phyloP scores from a whole-genome alignment of 495 filamentous ascomycete species.

The Collariella sp. region DNA sequence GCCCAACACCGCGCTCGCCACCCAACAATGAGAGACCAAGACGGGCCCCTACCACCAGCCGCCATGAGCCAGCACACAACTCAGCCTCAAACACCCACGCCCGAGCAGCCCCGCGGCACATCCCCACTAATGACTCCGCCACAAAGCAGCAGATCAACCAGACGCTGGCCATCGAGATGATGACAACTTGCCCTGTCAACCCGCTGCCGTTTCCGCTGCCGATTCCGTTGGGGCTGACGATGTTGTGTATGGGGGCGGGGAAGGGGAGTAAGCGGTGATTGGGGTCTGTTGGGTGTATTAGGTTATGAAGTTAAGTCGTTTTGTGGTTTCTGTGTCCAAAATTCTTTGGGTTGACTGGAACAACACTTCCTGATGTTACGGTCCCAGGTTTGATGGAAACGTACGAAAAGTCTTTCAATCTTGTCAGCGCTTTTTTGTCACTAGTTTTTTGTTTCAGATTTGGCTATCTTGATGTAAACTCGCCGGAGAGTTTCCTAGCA shows the following conservation, averaged over 20 bases:
- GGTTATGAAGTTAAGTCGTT: not conserved
- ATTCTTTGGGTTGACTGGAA: too few species aligned
- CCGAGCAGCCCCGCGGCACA: too few species aligned
- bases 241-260: constrained; percentile 13
- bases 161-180: constrained; percentile 20
- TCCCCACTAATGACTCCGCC: constrained; percentile 3
- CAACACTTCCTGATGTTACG: too few species aligned
- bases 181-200: constrained; percentile 19
- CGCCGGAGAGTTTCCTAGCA: not conserved
- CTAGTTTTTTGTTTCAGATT: not conserved
- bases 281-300: not conserved
- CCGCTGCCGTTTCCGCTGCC: constrained; percentile 21
- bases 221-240: constrained; percentile 17
- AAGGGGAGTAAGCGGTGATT: not conserved
- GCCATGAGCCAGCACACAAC: not conserved
- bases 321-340: too few species aligned
- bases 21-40: not conserved
- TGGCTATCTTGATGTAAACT: not conserved
- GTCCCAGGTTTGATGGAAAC: too few species aligned
- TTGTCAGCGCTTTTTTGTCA: not conserved
- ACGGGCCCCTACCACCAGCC: not conserved
- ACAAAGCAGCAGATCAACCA: constrained; percentile 25
- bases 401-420: too few species aligned
- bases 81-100: not conserved
- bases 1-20: not conserved